Percentiles rank a stretch among this genome's conserved stretches.
Evolutionary conservation across 257 asterid genomes (phyloP).

Genomic region (Primulina huaijiensis): DNA sequence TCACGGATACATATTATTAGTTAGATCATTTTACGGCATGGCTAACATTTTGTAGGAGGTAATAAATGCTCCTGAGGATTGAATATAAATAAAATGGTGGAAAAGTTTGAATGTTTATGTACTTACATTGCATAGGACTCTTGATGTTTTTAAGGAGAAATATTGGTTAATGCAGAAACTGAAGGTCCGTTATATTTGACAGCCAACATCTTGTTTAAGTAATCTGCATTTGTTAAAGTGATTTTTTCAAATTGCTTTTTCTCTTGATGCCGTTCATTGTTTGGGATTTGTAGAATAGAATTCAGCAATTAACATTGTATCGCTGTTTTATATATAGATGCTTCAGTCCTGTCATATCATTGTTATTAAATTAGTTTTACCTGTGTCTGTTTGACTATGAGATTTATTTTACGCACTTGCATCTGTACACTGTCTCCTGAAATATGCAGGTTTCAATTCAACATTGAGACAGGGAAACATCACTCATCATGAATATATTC

Average conservation of each 20-base stretch:
- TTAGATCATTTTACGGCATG: background rate
- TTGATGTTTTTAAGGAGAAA: background rate
- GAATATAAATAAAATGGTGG: no score
- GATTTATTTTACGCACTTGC: conserved; percentile 21
- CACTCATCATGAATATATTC: conserved; percentile 95
- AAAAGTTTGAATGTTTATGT: background rate
- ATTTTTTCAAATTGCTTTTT: background rate
- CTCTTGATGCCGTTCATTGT: background rate
- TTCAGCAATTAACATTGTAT: no score
- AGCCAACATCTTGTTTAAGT: background rate
- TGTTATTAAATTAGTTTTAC: conserved; percentile 10
- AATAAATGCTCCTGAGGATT: background rate
- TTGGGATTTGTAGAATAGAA: no score
- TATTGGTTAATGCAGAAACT: background rate
- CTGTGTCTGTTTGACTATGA: background rate
- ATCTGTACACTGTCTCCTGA: conserved; percentile 24
- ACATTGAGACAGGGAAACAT: conserved; percentile 96
- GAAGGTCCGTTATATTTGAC: background rate
- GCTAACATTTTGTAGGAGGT: background rate
- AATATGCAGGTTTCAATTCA: conserved; percentile 85
- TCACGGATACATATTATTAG: no score
- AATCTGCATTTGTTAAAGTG: background rate
- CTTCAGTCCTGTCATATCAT: background rate
- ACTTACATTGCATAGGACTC: background rate
- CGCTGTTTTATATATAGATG: background rate